A percentile compares a stretch with the other conserved stretches of the same genome.
These are phyloP conservation scores for Pisolithus tinctorius DNA, from an alignment of 768 basidiomycete species.

Conservation along the genomic window DNA sequence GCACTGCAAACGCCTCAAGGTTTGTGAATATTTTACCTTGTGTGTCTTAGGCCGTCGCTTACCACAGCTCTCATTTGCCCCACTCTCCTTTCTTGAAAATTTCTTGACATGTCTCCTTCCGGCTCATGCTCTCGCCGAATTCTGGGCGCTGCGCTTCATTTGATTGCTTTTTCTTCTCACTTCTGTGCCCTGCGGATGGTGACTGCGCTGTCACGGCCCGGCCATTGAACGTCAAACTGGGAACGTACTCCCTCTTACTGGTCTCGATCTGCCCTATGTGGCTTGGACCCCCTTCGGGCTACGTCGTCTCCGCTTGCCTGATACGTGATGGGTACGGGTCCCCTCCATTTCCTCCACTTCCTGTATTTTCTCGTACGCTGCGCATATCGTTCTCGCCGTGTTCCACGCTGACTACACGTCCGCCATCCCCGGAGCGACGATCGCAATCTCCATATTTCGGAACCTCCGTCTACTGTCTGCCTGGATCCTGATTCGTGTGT, in stretches of 20 bases:
- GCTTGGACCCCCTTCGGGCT: background rate
- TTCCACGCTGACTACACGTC: background rate
- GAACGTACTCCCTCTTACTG: background rate
- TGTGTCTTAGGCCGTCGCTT: slow-evolving; percentile 11
- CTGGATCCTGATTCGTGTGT: background rate
- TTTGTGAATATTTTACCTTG: slow-evolving; percentile 28
- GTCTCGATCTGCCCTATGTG: background rate
- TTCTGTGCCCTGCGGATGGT: background rate
- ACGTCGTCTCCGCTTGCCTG: background rate
- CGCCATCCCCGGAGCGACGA: background rate
- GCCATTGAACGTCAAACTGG: background rate
- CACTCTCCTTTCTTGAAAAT: slow-evolving; percentile 5
- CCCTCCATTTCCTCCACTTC: background rate
- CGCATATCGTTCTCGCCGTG: background rate
- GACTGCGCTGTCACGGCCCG: background rate
- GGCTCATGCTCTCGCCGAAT: slow-evolving; percentile 16
- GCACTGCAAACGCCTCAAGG: slow-evolving; percentile 86
- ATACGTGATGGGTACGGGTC: background rate
- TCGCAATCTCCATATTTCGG: background rate
- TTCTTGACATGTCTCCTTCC: slow-evolving; percentile 4
- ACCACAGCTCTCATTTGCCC: slow-evolving; percentile 11
- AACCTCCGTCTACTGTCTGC: too few species aligned
- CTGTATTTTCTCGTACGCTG: background rate
- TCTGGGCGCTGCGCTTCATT: slow-evolving; percentile 3
- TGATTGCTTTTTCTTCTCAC: slow-evolving; percentile 7